Evolutionary conservation across 164 flowering plant species (phyloP).

Genomic region (Taxillus chinensis): DNA sequence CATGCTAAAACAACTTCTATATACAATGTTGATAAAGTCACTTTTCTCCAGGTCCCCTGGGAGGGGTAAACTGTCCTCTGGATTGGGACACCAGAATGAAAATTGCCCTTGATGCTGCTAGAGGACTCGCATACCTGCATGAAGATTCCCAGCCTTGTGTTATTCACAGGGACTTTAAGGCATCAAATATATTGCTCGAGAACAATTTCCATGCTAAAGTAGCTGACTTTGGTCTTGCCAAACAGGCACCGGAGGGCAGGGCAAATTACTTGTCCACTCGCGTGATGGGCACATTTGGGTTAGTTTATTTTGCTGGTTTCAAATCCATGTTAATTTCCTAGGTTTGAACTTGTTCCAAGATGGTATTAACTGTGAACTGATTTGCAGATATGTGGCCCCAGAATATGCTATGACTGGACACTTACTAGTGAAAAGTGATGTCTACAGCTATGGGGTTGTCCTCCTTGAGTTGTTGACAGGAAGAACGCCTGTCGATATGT

Average conservation of each 20-base stretch:
- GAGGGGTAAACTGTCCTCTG: slow-evolving; percentile 81
- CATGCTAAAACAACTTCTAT: background rate
- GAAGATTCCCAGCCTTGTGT: slow-evolving; percentile 98
- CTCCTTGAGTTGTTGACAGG: slow-evolving; percentile 92
- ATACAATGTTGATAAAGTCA: background rate
- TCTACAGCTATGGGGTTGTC: slow-evolving; percentile 96
- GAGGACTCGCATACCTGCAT: slow-evolving; percentile 95
- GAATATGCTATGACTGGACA: slow-evolving; percentile 99
- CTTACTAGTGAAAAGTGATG: slow-evolving; percentile 93
- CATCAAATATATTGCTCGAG: slow-evolving; percentile 91
- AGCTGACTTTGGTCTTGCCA: slow-evolving; percentile 96
- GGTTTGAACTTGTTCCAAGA: background rate
- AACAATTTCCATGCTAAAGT: slow-evolving; percentile 91
- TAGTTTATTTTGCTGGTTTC: slow-evolving; percentile 10
- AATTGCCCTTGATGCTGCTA: slow-evolving; percentile 99
- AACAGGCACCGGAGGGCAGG: slow-evolving; percentile 94
- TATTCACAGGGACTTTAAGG: slow-evolving; percentile 96
- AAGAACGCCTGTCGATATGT: slow-evolving; percentile 94
- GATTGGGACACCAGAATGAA: slow-evolving; percentile 97
- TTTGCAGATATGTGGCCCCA: slow-evolving; percentile 89
- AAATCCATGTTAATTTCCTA: background rate
- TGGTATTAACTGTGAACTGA: slow-evolving; percentile 1
- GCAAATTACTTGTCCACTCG: slow-evolving; percentile 79
- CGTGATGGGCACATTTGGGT: slow-evolving; percentile 99
- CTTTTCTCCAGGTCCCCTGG: slow-evolving; percentile 58